These are phyloP conservation scores for Linderniella brevidens DNA, from an alignment of 257 asterid species.

Conservation along the genomic window DNA sequence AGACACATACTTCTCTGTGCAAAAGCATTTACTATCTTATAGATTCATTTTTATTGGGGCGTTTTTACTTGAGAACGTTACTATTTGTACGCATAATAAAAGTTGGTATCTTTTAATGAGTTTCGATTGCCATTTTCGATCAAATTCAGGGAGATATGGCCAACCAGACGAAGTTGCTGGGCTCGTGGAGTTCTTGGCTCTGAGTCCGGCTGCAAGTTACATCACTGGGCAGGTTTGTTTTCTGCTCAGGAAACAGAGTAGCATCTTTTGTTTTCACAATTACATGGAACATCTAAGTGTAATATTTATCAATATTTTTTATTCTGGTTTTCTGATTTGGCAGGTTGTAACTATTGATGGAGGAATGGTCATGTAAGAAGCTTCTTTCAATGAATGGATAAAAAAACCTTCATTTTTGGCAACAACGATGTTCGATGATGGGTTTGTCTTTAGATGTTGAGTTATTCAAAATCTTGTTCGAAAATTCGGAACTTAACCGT, in stretches of 20 bases:
- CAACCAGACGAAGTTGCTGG: conserved; percentile 53
- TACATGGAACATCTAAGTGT: neutral
- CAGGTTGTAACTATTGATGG: conserved; percentile 88
- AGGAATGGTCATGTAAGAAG: conserved; percentile 77
- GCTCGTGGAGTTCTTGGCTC: conserved; percentile 39
- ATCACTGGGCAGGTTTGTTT: conserved; percentile 84
- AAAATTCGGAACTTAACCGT: no score
- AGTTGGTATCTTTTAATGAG: neutral
- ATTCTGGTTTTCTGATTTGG: conserved; percentile 2
- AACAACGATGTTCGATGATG: no score
- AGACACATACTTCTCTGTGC: neutral
- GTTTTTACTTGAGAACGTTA: no score
- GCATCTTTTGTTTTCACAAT: no score
- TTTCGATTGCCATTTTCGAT: neutral
- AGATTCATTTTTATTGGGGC: no score
- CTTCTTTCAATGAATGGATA: no score
- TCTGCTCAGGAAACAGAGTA: no score
- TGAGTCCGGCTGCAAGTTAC: conserved; percentile 51
- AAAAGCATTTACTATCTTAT: neutral
- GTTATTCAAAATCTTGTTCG: no score
- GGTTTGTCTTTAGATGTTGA: no score
- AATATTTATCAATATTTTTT: neutral
- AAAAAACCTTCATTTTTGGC: no score
- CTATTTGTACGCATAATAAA: neutral
- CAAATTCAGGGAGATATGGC: conserved; percentile 42